Conservation (phyloP, 257 asterid genomes). For the Solanum lycopersicoides region DNA sequence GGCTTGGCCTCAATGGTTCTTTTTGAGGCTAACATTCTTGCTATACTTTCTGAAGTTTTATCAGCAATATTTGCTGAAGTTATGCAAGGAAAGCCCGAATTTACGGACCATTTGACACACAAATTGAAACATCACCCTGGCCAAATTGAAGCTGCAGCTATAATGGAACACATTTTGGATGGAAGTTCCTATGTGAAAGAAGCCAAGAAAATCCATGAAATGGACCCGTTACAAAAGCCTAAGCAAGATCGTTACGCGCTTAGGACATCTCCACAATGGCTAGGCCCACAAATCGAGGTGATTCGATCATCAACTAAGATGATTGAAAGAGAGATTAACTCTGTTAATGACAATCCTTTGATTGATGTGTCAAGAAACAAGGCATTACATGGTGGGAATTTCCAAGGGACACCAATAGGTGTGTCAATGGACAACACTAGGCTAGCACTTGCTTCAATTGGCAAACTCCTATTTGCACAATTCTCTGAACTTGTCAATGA, state of each 20-base stretch:
- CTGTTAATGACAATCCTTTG: constrained; percentile 21
- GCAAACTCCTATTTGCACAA: constrained; percentile 16
- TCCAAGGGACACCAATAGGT: constrained; percentile 23
- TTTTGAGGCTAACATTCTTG: constrained; percentile 16
- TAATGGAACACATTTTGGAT: constrained; percentile 23
- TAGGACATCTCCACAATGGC: constrained; percentile 23
- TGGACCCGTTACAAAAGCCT: constrained; percentile 15
- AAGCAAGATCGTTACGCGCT: constrained; percentile 21
- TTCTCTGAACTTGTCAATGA: constrained; percentile 21
- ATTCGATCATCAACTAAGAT: constrained; percentile 13
- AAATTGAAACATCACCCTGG: constrained; percentile 20
- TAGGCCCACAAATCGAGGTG: constrained; percentile 20
- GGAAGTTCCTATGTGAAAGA: constrained; percentile 21
- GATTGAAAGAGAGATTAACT: constrained; percentile 18
- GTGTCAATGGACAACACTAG: constrained; percentile 22
- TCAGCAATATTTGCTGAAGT: constrained; percentile 21
- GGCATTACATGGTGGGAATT: constrained; percentile 22
- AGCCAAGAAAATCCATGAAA: constrained; percentile 7
- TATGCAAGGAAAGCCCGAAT: constrained; percentile 21
- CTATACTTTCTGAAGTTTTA: constrained; percentile 12
- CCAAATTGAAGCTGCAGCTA: constrained; percentile 22
- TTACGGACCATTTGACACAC: constrained; percentile 19
- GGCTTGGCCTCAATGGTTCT: constrained; percentile 19
- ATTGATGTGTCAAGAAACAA: constrained; percentile 21
- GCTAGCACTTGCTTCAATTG: constrained; percentile 15